Conservation (phyloP, 495 filamentous ascomycete genomes). For the Penicillium desertorum region DNA sequence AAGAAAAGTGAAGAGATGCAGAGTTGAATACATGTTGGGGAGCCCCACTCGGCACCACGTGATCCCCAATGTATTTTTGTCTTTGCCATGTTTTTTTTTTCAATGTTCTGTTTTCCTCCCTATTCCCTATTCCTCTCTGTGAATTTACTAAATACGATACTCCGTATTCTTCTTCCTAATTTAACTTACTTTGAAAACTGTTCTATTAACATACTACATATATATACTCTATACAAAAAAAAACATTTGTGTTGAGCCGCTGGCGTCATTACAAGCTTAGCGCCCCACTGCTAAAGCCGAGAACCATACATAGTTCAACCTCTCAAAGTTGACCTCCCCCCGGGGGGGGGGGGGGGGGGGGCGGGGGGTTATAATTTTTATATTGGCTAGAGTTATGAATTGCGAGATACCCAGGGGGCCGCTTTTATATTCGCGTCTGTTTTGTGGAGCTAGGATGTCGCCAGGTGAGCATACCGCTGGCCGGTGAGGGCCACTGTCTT, state of each 20-base stretch:
- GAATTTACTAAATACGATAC: neutral
- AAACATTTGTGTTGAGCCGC: neutral
- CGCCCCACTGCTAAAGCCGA: neutral
- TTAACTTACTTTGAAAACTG: neutral
- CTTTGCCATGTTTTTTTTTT: neutral
- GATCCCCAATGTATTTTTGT: constrained; percentile 14
- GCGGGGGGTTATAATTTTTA: too few relatives aligned
- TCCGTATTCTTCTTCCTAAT: neutral
- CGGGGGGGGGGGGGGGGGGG: too few relatives aligned
- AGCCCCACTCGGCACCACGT: constrained; percentile 17
- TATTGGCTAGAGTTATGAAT: too few relatives aligned
- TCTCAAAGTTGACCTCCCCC: neutral
- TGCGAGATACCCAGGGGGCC: too few relatives aligned
- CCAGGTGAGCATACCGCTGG: too few relatives aligned
- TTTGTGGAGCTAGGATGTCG: too few relatives aligned
- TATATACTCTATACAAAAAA: neutral
- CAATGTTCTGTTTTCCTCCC: neutral
- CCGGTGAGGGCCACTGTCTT: too few relatives aligned
- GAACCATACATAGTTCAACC: neutral
- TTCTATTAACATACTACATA: neutral
- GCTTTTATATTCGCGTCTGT: too few relatives aligned
- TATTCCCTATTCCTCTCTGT: neutral
- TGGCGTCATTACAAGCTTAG: neutral
- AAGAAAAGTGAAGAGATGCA: constrained; percentile 9
- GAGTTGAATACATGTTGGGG: constrained; percentile 10